A percentile compares a stretch with the other conserved stretches of the same genome.
Evolutionary conservation across 2,329 filamentous ascomycete genomes (phyloP).

Genomic region (Fusarium beomiforme): DNA sequence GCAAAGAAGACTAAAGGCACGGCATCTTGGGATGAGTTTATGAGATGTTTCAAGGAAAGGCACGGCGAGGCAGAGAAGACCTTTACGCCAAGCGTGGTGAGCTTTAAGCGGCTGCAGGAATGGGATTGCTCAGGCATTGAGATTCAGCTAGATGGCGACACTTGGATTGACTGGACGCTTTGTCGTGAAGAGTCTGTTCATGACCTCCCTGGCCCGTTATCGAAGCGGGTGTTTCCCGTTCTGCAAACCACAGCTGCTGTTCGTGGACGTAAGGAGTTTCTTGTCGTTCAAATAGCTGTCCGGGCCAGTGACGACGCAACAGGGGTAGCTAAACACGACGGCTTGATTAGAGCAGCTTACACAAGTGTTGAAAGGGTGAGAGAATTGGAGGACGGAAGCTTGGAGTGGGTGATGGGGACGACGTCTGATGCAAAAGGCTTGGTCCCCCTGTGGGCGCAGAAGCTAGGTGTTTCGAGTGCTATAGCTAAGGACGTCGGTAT

Average conservation of each 20-base stretch:
- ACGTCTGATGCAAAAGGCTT: constrained; percentile 75
- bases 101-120: constrained; percentile 49
- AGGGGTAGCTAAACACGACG: constrained; percentile 52
- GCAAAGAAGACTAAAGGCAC: constrained; percentile 61
- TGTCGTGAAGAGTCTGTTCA: constrained; percentile 73
- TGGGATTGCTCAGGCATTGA: constrained; percentile 59
- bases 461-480: constrained; percentile 67
- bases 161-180: constrained; percentile 61
- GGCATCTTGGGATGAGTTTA: constrained; percentile 73
- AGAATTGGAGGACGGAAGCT: constrained; percentile 52
- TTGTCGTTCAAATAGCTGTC: constrained; percentile 67
- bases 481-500: constrained; percentile 77
- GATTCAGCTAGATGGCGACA: constrained; percentile 49
- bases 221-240: constrained; percentile 73
- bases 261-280: constrained; percentile 56
- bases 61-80: constrained; percentile 53
- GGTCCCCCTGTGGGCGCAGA: constrained; percentile 74
- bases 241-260: constrained; percentile 67
- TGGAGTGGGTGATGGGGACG: constrained; percentile 84
- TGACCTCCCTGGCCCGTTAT: constrained; percentile 66
- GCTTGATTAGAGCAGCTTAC: constrained; percentile 67
- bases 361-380: constrained; percentile 71
- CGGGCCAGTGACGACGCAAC: constrained; percentile 46
- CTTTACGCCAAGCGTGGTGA: constrained; percentile 52
- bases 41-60: constrained; percentile 63